Base-by-base conservation (phyloP, 768 basidiomycete genomes). In the Mycena latifolia region DNA sequence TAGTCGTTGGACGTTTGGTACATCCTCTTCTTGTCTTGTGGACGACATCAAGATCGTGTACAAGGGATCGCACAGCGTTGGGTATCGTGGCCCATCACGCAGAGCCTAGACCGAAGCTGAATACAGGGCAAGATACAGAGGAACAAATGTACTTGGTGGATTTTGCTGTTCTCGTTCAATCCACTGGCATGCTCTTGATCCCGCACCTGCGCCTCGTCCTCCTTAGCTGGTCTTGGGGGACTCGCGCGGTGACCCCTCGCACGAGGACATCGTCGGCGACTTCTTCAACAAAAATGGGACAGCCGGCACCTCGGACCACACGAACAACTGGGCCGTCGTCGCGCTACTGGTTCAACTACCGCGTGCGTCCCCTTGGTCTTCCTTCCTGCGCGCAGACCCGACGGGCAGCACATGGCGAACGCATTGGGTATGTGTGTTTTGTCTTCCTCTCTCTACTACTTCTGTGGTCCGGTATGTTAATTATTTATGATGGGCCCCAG, bases 371-470 rank as follows among this genome's bases (percentile, higher is more conserved):
- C 85, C 10, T 20, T 11, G 14, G 22, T 33, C 20, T 0, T 47
- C 47, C 43, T 39, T 35, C 41, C 8, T 47, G 9, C 31, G 31
- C 4, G 25, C 41, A 50, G 25, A 64, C 17, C 14, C n/a, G n/a
- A n/a, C n/a, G n/a, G n/a, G n/a, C 70, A 98, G 96, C 98, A 99
- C 77, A 99, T 99, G 95, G 90, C 98, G 11, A 99, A 99, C 79
- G 93, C 97, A 0, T 85, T 99, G 25, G 96, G 96, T 74, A 98
- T 99, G 96, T 94, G 74, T 72, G 86, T 73, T 5, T n/a, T n/a
- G n/a, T n/a, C n/a, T n/a, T n/a, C n/a, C n/a, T n/a, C n/a, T n/a
- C n/a, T n/a, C n/a, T n/a, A n/a, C n/a, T n/a, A n/a, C n/a, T n/a
- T n/a, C n/a, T n/a, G n/a, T n/a, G n/a, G n/a, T n/a, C n/a, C n/a